Evolutionary conservation across 169 alveolate species (phyloP).

Genomic region (Plasmodium adleri): DNA sequence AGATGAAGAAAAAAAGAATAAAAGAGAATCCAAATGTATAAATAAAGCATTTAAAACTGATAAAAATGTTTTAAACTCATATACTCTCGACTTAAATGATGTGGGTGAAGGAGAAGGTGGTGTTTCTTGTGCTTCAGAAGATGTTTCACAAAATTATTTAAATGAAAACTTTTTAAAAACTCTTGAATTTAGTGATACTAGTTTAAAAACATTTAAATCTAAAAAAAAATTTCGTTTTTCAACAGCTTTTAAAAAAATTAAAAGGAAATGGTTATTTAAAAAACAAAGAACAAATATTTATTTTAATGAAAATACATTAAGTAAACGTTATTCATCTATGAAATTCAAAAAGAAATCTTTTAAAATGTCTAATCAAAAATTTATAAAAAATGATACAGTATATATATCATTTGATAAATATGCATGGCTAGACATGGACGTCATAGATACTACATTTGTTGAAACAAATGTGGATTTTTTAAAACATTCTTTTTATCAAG

Average conservation of each 20-base stretch:
- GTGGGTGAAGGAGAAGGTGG: slow-evolving; percentile 1
- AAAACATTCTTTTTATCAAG: slow-evolving; percentile 90
- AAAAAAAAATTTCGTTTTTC: slow-evolving; percentile 52
- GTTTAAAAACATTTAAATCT: slow-evolving; percentile 66
- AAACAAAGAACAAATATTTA: slow-evolving; percentile 21
- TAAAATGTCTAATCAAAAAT: not conserved
- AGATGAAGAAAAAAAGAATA: slow-evolving; percentile 1
- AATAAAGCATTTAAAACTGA: not conserved
- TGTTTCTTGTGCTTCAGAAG: slow-evolving; percentile 40
- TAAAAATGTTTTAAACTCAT: slow-evolving; percentile 6
- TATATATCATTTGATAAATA: slow-evolving; percentile 76
- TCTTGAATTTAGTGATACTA: slow-evolving; percentile 66
- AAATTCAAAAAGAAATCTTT: slow-evolving; percentile 17
- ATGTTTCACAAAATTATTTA: slow-evolving; percentile 12
- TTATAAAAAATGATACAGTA: slow-evolving; percentile 38
- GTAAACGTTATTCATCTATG: slow-evolving; percentile 17
- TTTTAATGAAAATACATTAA: slow-evolving; percentile 34
- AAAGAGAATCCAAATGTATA: not conserved
- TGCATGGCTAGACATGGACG: slow-evolving; percentile 92
- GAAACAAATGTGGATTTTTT: slow-evolving; percentile 90
- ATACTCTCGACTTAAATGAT: slow-evolving; percentile 30
- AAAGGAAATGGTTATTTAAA: slow-evolving; percentile 31
- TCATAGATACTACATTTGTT: slow-evolving; percentile 91
- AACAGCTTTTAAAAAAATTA: slow-evolving; percentile 34
- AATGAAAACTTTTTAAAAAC: slow-evolving; percentile 71